A percentile compares a stretch with the other conserved stretches of the same genome.
Conservation (phyloP, 192 early-diverging fungal species). For the Linnemannia elongata region DNA sequence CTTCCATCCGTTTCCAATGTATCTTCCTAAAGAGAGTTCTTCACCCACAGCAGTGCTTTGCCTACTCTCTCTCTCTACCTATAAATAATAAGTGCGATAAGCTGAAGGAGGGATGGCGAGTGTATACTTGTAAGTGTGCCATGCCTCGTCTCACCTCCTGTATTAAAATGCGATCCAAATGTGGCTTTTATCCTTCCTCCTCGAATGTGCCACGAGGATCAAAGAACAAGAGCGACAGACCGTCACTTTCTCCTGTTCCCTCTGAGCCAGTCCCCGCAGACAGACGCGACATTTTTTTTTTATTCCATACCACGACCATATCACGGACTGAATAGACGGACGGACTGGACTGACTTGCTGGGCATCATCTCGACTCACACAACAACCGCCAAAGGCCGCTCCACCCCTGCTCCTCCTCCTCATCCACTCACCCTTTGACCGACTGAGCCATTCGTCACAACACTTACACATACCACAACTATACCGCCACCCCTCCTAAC, state of each 20-base stretch:
- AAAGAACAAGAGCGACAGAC: neutral
- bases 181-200: neutral
- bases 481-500: neutral
- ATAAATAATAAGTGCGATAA: neutral
- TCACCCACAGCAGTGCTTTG: neutral
- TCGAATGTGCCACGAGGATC: slow-evolving; percentile 1
- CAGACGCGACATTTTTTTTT: neutral
- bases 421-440: neutral
- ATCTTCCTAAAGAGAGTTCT: neutral
- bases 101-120: neutral
- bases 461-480: neutral
- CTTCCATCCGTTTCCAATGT: too few species aligned
- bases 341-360: neutral
- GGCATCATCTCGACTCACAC: slow-evolving; percentile 4
- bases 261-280: neutral
- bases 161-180: neutral
- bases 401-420: neutral
- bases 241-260: neutral
- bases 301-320: neutral
- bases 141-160: neutral
- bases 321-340: neutral
- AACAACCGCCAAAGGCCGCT: neutral
- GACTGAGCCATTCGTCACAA: neutral
- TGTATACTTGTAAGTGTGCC: neutral
- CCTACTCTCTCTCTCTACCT: neutral